Evolutionary conservation across 257 asterid genomes (phyloP).

Genomic region (Knoxia roxburghii): DNA sequence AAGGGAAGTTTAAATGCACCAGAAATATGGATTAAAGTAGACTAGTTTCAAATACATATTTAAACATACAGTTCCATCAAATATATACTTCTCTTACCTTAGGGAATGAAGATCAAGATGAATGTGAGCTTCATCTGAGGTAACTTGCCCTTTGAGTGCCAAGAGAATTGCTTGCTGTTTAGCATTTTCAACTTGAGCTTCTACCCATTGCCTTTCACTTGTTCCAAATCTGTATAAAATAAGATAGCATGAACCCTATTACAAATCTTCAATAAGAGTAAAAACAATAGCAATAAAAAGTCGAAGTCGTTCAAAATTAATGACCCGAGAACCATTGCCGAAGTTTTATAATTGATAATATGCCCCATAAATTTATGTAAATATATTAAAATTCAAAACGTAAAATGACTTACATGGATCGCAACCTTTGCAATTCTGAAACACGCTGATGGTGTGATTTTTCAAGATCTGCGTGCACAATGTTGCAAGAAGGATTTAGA

Average conservation of each 20-base stretch:
- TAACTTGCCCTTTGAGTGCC: constrained; percentile 89
- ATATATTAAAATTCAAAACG: constrained; percentile 3
- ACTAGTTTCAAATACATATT: not conserved
- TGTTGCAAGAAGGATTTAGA: not conserved
- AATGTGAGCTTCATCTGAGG: constrained; percentile 98
- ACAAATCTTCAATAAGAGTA: not conserved
- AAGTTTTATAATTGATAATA: not conserved
- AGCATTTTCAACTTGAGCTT: constrained; percentile 98
- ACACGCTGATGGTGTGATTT: constrained; percentile 90
- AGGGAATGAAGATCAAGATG: constrained; percentile 99
- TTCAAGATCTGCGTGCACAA: constrained; percentile 54
- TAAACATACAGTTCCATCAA: not conserved
- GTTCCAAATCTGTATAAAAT: constrained; percentile 73
- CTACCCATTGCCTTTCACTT: constrained; percentile 98
- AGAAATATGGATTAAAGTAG: not conserved
- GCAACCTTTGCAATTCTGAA: constrained; percentile 90
- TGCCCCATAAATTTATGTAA: not conserved
- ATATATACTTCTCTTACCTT: constrained; percentile 36
- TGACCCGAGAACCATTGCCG: not conserved
- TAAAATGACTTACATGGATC: constrained; percentile 71
- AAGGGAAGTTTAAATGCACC: not conserved
- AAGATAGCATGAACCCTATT: constrained; percentile 19
- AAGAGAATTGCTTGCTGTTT: constrained; percentile 88
- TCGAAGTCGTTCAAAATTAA: not conserved
- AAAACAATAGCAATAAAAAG: not conserved